phyloP scores from a whole-genome alignment of 768 basidiomycete species.

The Scleroderma citrinum region DNA sequence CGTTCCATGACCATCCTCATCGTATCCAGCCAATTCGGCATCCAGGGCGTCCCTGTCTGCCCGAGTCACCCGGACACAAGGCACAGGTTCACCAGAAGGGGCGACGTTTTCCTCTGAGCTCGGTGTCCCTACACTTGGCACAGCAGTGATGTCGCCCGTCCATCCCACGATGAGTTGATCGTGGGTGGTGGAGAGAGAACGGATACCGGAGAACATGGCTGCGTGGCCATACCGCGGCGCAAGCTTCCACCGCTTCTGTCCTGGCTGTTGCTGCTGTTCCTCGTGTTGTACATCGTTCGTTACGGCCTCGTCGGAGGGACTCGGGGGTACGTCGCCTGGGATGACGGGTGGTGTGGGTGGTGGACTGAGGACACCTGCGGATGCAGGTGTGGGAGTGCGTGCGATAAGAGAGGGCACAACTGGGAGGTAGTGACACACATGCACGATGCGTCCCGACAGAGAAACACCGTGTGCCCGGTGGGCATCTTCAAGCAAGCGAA shows the following conservation, averaged over 20 bases:
- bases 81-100: slow-evolving; percentile 29
- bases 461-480: slow-evolving; percentile 64
- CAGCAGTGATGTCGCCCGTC: slow-evolving; percentile 79
- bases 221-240: slow-evolving; percentile 81
- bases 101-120: slow-evolving; percentile 21
- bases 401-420: slow-evolving; percentile 59
- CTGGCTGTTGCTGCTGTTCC: slow-evolving; percentile 6
- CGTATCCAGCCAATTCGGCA: slow-evolving; percentile 54
- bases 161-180: slow-evolving; percentile 92
- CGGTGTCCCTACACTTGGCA: slow-evolving; percentile 26
- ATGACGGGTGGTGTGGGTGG: slow-evolving; percentile 72
- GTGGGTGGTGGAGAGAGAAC: slow-evolving; percentile 74
- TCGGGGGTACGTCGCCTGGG: slow-evolving; percentile 41
- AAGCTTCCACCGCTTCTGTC: slow-evolving; percentile 60
- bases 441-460: slow-evolving; percentile 85
- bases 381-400: slow-evolving; percentile 21
- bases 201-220: slow-evolving; percentile 93
- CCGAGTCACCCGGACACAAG: slow-evolving; percentile 45
- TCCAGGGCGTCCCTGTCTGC: slow-evolving; percentile 66
- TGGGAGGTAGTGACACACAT: slow-evolving; percentile 88
- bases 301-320: slow-evolving; percentile 17
- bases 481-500: slow-evolving; percentile 64
- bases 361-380: slow-evolving; percentile 57
- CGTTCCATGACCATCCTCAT: slow-evolving; percentile 28
- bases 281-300: slow-evolving; percentile 4